Conservation (phyloP, 2,329 filamentous ascomycete species). For the Metarhizium robertsii region DNA sequence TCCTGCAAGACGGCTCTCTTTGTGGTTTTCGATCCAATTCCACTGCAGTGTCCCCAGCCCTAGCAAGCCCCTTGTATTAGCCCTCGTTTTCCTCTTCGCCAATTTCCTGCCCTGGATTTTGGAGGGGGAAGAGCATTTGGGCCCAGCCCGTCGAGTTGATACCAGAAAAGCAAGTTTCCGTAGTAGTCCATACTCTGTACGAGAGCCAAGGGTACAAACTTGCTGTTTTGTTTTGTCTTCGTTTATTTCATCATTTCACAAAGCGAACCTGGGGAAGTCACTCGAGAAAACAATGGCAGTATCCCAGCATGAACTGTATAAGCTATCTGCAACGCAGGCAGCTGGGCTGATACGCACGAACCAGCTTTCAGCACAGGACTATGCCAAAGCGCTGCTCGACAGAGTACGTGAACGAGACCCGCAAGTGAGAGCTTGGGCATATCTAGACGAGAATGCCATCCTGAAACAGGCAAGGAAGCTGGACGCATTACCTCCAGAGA, state of each 20-base stretch:
- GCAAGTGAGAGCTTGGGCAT: slow-evolving; percentile 40
- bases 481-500: slow-evolving; percentile 34
- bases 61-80: neutral
- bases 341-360: slow-evolving; percentile 7
- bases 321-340: slow-evolving; percentile 5
- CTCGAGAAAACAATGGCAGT: neutral
- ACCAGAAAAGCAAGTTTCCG: neutral
- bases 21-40: neutral
- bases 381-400: slow-evolving; percentile 35
- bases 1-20: neutral
- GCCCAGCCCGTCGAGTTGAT: neutral
- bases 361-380: slow-evolving; percentile 36
- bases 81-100: neutral
- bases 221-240: neutral
- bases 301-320: slow-evolving; percentile 1
- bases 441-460: slow-evolving; percentile 35
- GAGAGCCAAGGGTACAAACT: neutral
- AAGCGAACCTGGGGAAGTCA: neutral
- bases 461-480: slow-evolving; percentile 39
- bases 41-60: neutral
- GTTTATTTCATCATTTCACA: neutral
- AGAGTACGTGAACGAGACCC: slow-evolving; percentile 34
- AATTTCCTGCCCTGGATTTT: neutral
- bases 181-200: neutral
- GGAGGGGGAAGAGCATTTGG: neutral